Conservation (phyloP, 148 eudicot species). For the Pouteria glomerata region DNA sequence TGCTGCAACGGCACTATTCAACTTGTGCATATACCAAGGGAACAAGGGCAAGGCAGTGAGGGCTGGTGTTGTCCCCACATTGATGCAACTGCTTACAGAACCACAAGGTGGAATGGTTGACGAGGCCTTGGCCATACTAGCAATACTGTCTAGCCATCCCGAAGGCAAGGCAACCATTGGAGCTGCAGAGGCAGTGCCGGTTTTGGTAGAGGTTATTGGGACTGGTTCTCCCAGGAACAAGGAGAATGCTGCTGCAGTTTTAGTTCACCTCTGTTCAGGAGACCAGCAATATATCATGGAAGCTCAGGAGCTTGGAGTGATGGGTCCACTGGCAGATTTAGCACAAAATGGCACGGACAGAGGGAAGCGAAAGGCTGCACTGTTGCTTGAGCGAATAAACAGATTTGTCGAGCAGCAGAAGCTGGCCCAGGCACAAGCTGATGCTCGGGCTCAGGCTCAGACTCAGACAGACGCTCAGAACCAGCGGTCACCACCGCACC, state of each 20-base stretch:
- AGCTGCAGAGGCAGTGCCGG: slow-evolving; percentile 70
- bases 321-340: slow-evolving; percentile 50
- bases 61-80: slow-evolving; percentile 73
- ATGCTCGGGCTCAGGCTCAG: slow-evolving; percentile 20
- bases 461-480: slow-evolving; percentile 11
- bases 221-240: slow-evolving; percentile 90
- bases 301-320: slow-evolving; percentile 64
- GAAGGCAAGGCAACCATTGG: slow-evolving; percentile 84
- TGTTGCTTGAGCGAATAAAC: slow-evolving; percentile 66
- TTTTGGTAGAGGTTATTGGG: slow-evolving; percentile 66
- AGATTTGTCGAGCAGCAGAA: slow-evolving; percentile 65
- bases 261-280: slow-evolving; percentile 80
- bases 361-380: slow-evolving; percentile 81
- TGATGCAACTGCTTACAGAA: slow-evolving; percentile 74
- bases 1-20: slow-evolving; percentile 93
- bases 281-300: slow-evolving; percentile 52
- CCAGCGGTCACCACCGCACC: slow-evolving; percentile 7
- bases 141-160: slow-evolving; percentile 76
- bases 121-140: slow-evolving; percentile 82
- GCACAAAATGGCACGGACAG: slow-evolving; percentile 79
- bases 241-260: slow-evolving; percentile 88
- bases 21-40: slow-evolving; percentile 86
- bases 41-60: slow-evolving; percentile 90
- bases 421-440: slow-evolving; percentile 44
- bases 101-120: slow-evolving; percentile 82